Percentiles rank a stretch among this genome's conserved stretches.
These are phyloP conservation scores for Candida sanyaensis DNA, from an alignment of 1,139 yeast species.

Conservation along the genomic window DNA sequence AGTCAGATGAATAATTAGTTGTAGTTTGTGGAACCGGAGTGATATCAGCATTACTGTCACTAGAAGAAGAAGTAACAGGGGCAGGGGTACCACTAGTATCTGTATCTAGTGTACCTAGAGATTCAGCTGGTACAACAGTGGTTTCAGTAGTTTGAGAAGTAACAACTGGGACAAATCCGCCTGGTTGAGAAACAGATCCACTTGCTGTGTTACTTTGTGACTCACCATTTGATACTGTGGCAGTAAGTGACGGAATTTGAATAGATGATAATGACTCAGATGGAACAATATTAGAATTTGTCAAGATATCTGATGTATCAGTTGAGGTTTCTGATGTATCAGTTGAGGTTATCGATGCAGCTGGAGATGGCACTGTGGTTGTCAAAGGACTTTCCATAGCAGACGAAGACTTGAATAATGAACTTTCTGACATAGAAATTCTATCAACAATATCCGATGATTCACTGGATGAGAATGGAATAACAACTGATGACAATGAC, in stretches of 20 bases:
- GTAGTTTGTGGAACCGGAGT: background rate
- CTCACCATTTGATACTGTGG: too few relatives aligned
- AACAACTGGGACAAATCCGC: background rate
- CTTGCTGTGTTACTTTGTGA: background rate
- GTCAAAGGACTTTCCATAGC: background rate
- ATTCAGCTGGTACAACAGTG: background rate
- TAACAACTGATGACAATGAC: too few relatives aligned
- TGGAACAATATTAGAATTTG: too few relatives aligned
- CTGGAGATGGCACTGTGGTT: background rate
- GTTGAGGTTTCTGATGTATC: too few relatives aligned
- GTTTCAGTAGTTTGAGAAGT: background rate
- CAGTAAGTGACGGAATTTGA: too few relatives aligned
- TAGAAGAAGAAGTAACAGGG: background rate
- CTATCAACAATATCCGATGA: slow-evolving; percentile 12
- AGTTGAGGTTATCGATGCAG: background rate
- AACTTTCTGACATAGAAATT: slow-evolving; percentile 6
- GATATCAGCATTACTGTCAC: background rate
- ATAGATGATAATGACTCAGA: too few relatives aligned
- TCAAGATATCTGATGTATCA: too few relatives aligned
- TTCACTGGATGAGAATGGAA: too few relatives aligned
- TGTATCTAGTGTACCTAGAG: background rate
- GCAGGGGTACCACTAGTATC: background rate
- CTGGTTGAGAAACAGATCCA: slow-evolving; percentile 13
- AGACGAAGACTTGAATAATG: too few relatives aligned
- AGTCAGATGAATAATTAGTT: too few relatives aligned